Base-by-base conservation (phyloP, 768 basidiomycete species). In the Rhodotorula babjevae region DNA sequence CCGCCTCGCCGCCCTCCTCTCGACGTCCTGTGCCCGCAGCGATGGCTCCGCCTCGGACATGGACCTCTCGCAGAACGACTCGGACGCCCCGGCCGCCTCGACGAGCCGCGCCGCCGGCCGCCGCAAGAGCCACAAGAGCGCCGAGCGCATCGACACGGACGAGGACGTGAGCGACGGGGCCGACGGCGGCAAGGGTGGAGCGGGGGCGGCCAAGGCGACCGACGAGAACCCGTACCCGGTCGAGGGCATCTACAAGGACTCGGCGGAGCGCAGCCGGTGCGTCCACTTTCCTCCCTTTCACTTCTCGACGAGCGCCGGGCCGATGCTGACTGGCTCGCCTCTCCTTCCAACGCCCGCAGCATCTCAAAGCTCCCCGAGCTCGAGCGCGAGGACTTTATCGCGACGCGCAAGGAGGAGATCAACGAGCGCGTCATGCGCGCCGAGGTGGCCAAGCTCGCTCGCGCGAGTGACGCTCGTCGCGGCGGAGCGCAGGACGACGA, bases 181-280 rank as follows among this genome's bases (percentile, higher is more conserved):
- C 3, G 50, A 52, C 1, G 50, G 27, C 25, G 78, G 76, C 19
- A 46, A 46, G 44, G 44, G 44, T 7, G 44, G 44, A 36, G 36
- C 36, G 8, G 44, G 44, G 9, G 36, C 36, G 8, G 14, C 14
- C 44, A 46, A 46, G 44, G 44, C 44, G 46, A 78, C 49, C 84
- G 84, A 10, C 89, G 65, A 67, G n/a, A 67, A 91, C 75, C 88
- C 88, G 8, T 98, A 92, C 79, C 94, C 93, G 0, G 82, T 96
- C 21, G 95, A 98, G 77, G 93, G 92, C 62, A 91, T 92, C 81
- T 98, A 91, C 79, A 86, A 85, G 69, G 88, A 96, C 78, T 92
- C 92, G 77, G 85, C 83, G 21, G 95, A 97, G 81, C 86, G 89
- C 78, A 85, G 88, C 74, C 83, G 84, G 95, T 95, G 83, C 83